These are phyloP conservation scores for Rutstroemia sp. DNA, from an alignment of 2,329 filamentous ascomycete species.

Conservation along the genomic window DNA sequence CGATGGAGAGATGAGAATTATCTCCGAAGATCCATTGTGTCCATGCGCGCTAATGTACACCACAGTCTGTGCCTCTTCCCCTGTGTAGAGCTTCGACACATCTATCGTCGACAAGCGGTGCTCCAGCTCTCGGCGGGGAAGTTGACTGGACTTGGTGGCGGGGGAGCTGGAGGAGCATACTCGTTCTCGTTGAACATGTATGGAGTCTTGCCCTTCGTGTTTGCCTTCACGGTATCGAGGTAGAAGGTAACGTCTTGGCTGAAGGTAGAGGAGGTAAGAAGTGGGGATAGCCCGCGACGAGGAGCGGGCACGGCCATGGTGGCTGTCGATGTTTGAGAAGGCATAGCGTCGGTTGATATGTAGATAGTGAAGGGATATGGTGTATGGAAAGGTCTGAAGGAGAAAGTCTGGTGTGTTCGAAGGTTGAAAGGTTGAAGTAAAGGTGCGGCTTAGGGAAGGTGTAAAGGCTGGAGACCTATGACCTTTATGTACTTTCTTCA, in stretches of 20 bases:
- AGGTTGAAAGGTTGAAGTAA: background rate
- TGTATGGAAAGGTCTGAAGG: conserved; percentile 3
- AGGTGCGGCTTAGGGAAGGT: background rate
- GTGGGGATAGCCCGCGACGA: conserved; percentile 45
- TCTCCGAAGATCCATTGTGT: background rate
- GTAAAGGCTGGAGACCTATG: conserved; percentile 3
- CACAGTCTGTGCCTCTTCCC: background rate
- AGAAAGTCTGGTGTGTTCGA: background rate
- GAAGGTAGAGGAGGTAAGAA: conserved; percentile 20
- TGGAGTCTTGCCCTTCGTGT: conserved; percentile 23
- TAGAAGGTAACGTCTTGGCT: conserved; percentile 24
- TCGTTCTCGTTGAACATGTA: conserved; percentile 40
- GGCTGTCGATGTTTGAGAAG: conserved; percentile 25
- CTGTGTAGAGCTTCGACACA: background rate
- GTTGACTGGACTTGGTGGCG: conserved; percentile 56
- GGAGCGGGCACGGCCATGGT: conserved; percentile 28
- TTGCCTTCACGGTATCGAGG: conserved; percentile 22
- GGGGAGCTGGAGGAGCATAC: conserved; percentile 57
- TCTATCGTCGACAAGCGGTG: conserved; percentile 7
- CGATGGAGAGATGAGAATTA: background rate
- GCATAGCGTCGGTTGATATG: conserved; percentile 13
- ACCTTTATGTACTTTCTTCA: conserved; percentile 7
- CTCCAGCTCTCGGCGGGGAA: conserved; percentile 51
- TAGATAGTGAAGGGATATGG: background rate
- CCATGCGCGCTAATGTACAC: conserved; percentile 4